A percentile compares a stretch with the other conserved stretches of the same genome.
These are phyloP conservation scores for Millerago galiae DNA, from an alignment of 805 yeast species.

Conservation along the genomic window DNA sequence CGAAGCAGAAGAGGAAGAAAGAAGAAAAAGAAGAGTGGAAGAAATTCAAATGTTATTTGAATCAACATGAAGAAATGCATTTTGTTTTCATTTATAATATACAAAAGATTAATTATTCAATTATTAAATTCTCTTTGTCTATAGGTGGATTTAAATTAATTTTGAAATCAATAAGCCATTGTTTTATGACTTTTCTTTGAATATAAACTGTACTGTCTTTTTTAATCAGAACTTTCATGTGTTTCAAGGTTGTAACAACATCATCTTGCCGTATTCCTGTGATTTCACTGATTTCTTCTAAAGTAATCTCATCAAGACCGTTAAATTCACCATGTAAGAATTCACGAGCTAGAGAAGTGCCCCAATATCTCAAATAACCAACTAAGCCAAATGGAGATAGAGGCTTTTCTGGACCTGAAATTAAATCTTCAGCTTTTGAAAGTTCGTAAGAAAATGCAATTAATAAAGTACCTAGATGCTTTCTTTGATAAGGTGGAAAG, in stretches of 20 bases:
- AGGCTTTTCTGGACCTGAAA: conserved; percentile 92
- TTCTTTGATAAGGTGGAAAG: conserved; percentile 87
- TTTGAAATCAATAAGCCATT: conserved; percentile 15
- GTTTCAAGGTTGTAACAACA: conserved; percentile 49
- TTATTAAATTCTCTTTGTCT: conserved; percentile 1
- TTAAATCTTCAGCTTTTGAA: conserved; percentile 53
- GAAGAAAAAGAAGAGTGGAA: conserved; percentile 61
- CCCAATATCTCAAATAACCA: conserved; percentile 76
- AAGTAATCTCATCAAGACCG: conserved; percentile 27
- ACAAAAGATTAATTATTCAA: conserved; percentile 1
- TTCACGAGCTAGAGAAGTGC: conserved; percentile 40
- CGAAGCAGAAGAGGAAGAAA: conserved; percentile 68
- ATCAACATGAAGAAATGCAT: conserved; percentile 12
- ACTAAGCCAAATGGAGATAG: conserved; percentile 73
- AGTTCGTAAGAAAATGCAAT: conserved; percentile 80
- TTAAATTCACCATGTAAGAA: conserved; percentile 36
- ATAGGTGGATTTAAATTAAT: conserved; percentile 9
- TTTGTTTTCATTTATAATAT: neutral
- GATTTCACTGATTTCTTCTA: conserved; percentile 42
- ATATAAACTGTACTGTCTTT: conserved; percentile 16
- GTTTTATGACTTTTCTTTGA: conserved; percentile 8
- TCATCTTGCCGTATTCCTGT: conserved; percentile 67
- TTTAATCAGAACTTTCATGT: conserved; percentile 40
- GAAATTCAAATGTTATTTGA: conserved; percentile 66
- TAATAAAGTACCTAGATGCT: conserved; percentile 68